Evolutionary conservation across 2,329 filamentous ascomycete genomes (phyloP).

Genomic region (Colletotrichum filicis): DNA sequence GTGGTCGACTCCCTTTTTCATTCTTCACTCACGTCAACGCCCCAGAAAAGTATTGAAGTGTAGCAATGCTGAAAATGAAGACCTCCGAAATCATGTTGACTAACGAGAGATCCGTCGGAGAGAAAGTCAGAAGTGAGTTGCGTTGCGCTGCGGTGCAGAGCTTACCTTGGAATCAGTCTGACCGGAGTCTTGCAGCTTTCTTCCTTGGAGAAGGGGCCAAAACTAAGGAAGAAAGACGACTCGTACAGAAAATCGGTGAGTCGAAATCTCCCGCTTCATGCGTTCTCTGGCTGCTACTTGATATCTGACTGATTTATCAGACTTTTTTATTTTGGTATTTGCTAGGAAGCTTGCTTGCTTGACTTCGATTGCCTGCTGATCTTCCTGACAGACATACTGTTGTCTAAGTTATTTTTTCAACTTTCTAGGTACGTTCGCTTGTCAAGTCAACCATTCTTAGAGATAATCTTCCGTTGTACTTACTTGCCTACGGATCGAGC

Average conservation of each 20-base stretch:
- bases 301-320: conserved; percentile 23
- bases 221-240: conserved; percentile 40
- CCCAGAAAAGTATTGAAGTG: background rate
- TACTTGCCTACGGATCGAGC: conserved; percentile 21
- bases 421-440: conserved; percentile 9
- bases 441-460: too few species aligned
- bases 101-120: background rate
- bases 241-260: conserved; percentile 44
- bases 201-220: conserved; percentile 29
- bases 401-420: conserved; percentile 50
- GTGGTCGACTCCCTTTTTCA: background rate
- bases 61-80: background rate
- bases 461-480: too few species aligned
- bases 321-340: conserved; percentile 45
- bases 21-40: background rate
- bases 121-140: conserved; percentile 15
- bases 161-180: background rate
- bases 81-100: background rate
- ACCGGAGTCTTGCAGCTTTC: conserved; percentile 4
- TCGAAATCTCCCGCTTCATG: accelerated
- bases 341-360: background rate
- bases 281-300: too few species aligned
- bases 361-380: background rate
- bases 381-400: conserved; percentile 42
- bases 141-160: too few species aligned